Evolutionary conservation across 140 eudicot species (phyloP).

Genomic region (Bidens hawaiensis): DNA sequence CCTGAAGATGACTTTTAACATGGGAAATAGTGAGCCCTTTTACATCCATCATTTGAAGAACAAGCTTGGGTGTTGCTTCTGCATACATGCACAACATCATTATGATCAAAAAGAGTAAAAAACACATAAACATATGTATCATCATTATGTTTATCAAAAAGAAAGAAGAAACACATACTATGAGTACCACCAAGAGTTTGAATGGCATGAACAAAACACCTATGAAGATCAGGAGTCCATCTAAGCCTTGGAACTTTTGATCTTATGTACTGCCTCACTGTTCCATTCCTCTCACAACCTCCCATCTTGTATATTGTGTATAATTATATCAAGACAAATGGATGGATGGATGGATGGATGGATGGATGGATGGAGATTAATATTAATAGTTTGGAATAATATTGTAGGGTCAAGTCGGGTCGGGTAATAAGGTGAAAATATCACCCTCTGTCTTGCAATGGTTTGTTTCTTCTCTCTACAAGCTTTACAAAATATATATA

Average conservation of each 20-base stretch:
- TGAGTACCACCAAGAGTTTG: conserved; percentile 41
- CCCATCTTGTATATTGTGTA: too few relatives aligned
- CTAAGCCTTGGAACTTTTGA: conserved; percentile 46
- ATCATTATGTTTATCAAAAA: conserved; percentile 1
- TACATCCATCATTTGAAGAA: conserved; percentile 75
- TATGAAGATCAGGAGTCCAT: conserved; percentile 57
- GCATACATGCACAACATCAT: conserved; percentile 4
- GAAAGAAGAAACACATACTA: background rate
- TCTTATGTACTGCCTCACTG: conserved; percentile 60
- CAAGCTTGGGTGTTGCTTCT: conserved; percentile 39
- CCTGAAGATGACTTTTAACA: too few relatives aligned
- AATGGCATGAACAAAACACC: conserved; percentile 41
- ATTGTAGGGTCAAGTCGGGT: background rate
- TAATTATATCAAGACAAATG: too few relatives aligned
- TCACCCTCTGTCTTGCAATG: conserved; percentile 28
- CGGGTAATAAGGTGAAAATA: conserved; percentile 18
- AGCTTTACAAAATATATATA: conserved; percentile 3
- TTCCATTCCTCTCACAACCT: conserved; percentile 60
- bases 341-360: too few relatives aligned
- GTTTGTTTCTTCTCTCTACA: background rate
- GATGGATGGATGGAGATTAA: background rate
- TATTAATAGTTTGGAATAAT: conserved; percentile 6
- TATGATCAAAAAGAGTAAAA: background rate
- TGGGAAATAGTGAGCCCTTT: conserved; percentile 61
- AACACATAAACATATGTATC: background rate